These are phyloP conservation scores for Leccinum subrobustum DNA, from an alignment of 1,284 basidiomycete genomes.

Conservation along the genomic window DNA sequence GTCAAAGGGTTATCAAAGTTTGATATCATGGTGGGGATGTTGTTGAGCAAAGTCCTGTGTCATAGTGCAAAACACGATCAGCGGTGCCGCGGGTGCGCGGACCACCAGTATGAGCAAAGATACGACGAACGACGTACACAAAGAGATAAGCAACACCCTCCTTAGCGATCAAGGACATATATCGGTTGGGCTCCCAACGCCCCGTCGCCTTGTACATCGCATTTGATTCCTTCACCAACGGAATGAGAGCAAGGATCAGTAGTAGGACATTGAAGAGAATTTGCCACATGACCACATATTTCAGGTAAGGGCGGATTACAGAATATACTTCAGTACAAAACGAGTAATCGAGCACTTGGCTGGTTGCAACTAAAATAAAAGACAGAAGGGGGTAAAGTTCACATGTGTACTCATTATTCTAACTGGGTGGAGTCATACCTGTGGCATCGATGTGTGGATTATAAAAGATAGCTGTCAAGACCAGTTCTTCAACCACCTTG, in stretches of 20 bases:
- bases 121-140: neutral
- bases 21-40: neutral
- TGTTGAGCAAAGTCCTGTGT: neutral
- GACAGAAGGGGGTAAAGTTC: neutral
- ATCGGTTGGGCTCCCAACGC: neutral
- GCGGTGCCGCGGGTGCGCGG: too few relatives aligned
- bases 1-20: too few relatives aligned
- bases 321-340: neutral
- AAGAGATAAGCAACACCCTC: neutral
- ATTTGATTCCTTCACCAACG: neutral
- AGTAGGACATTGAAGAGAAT: neutral
- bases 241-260: neutral
- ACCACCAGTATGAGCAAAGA: too few relatives aligned
- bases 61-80: too few relatives aligned
- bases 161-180: neutral
- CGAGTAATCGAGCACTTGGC: neutral
- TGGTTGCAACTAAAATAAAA: neutral
- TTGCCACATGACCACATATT: neutral
- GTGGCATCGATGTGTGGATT: too few relatives aligned
- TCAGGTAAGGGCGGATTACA: neutral
- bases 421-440: neutral
- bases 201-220: neutral
- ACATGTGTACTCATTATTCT: neutral
- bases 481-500: neutral
- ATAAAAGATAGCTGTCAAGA: too few relatives aligned